These are phyloP conservation scores for Arabidopsis suecica DNA, from an alignment of 345 rosid genomes.

Conservation along the genomic window DNA sequence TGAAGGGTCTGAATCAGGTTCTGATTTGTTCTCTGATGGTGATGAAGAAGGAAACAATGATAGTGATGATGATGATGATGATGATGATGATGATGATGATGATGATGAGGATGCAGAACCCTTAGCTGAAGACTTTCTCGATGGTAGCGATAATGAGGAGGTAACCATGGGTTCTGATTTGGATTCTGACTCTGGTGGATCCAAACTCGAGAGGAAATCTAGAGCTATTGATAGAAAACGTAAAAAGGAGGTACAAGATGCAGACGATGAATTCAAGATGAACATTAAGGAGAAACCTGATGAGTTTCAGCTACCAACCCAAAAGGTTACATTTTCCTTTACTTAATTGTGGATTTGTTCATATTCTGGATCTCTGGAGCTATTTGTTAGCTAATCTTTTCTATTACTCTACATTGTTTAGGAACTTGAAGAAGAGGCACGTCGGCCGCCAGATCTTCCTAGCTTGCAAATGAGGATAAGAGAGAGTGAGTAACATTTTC, in stretches of 20 bases:
- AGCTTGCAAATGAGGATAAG: conserved; percentile 75
- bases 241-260: conserved; percentile 61
- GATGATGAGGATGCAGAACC: conserved; percentile 24
- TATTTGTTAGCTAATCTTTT: background rate
- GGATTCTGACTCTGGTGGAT: conserved; percentile 64
- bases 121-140: conserved; percentile 24
- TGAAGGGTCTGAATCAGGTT: conserved; percentile 28
- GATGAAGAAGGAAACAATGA: conserved; percentile 17
- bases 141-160: conserved; percentile 45
- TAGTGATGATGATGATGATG: conserved; percentile 11
- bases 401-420: conserved; percentile 37
- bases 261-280: conserved; percentile 66
- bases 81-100: conserved; percentile 25
- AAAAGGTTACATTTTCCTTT: conserved; percentile 54
- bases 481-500: conserved; percentile 64
- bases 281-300: conserved; percentile 82
- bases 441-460: conserved; percentile 68
- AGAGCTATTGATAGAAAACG: conserved; percentile 64
- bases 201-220: conserved; percentile 66
- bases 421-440: conserved; percentile 87
- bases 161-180: conserved; percentile 48
- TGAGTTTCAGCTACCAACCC: conserved; percentile 85
- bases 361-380: background rate
- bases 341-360: conserved; percentile 13
- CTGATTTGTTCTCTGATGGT: conserved; percentile 36